Percentiles rank a stretch among this genome's conserved stretches.
Conservation (phyloP, 768 basidiomycete species). For the Hericium erinaceus region DNA sequence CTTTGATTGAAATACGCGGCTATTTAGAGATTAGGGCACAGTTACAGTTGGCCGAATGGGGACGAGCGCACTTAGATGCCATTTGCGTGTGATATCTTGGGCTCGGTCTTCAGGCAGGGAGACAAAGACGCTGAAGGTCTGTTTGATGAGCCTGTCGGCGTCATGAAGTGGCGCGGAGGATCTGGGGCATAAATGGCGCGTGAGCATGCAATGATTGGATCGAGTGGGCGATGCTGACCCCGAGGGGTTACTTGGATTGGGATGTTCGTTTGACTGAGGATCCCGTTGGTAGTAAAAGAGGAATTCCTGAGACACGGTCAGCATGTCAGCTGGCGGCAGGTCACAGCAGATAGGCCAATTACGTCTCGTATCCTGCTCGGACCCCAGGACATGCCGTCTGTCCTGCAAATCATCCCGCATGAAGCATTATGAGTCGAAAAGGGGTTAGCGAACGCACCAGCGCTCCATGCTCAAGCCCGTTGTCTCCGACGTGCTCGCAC, state of each 20-base stretch:
- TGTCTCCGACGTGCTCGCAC: constrained; percentile 61
- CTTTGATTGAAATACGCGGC: constrained; percentile 79
- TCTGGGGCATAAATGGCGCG: constrained; percentile 25
- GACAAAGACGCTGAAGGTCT: constrained; percentile 75
- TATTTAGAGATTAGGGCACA: constrained; percentile 22
- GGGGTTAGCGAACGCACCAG: constrained; percentile 27
- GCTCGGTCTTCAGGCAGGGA: constrained; percentile 32
- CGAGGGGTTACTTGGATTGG: constrained; percentile 5
- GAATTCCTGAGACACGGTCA: constrained; percentile 48
- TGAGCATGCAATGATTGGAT: not conserved
- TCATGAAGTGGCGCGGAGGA: constrained; percentile 26
- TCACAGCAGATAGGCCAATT: constrained; percentile 17
- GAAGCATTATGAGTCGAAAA: not conserved
- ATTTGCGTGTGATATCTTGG: constrained; percentile 41
- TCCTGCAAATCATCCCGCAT: constrained; percentile 19
- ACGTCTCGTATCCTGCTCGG: constrained; percentile 79
- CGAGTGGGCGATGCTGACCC: constrained; percentile 7
- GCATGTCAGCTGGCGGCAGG: too few species aligned
- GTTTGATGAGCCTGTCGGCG: constrained; percentile 51
- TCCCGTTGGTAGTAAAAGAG: constrained; percentile 68
- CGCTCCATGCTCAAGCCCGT: constrained; percentile 77
- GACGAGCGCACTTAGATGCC: constrained; percentile 64
- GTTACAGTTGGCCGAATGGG: not conserved
- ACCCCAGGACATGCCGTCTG: constrained; percentile 77
- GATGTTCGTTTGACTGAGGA: constrained; percentile 17